Evolutionary conservation across 2,329 filamentous ascomycete genomes (phyloP).

Genomic region (Bisporella sp.): DNA sequence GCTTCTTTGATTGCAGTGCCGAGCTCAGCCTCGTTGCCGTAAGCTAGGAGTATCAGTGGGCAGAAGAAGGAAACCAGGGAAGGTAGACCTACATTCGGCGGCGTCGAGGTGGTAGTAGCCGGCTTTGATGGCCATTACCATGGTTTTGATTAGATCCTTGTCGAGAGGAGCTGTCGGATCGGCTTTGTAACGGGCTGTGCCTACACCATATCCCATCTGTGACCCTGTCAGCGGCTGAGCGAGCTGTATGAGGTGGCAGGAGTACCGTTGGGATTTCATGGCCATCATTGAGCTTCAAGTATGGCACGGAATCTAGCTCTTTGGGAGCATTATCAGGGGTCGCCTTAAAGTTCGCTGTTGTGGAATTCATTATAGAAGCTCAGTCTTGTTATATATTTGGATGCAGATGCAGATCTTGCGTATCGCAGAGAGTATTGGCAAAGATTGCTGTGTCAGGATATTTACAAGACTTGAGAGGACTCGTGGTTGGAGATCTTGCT

Average conservation of each 20-base stretch:
- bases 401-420: neutral
- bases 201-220: conserved; percentile 65
- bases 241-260: conserved; percentile 22
- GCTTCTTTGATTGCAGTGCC: conserved; percentile 63
- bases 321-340: conserved; percentile 54
- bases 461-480: no score
- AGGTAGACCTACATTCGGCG: conserved; percentile 50
- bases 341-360: conserved; percentile 22
- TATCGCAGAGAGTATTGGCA: no score
- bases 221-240: conserved; percentile 46
- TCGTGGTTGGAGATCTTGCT: no score
- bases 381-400: conserved; percentile 3
- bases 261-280: conserved; percentile 62
- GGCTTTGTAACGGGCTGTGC: conserved; percentile 57
- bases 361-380: conserved; percentile 32
- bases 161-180: conserved; percentile 38
- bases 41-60: conserved; percentile 33
- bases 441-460: no score
- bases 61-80: neutral
- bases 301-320: conserved; percentile 37
- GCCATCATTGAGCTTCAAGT: conserved; percentile 66
- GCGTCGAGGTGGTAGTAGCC: conserved; percentile 70
- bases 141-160: conserved; percentile 41
- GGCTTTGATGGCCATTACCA: conserved; percentile 57
- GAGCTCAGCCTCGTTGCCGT: conserved; percentile 62